Evolutionary conservation across 2,329 filamentous ascomycete genomes (phyloP).

Genomic region (Cladosporium sp.): DNA sequence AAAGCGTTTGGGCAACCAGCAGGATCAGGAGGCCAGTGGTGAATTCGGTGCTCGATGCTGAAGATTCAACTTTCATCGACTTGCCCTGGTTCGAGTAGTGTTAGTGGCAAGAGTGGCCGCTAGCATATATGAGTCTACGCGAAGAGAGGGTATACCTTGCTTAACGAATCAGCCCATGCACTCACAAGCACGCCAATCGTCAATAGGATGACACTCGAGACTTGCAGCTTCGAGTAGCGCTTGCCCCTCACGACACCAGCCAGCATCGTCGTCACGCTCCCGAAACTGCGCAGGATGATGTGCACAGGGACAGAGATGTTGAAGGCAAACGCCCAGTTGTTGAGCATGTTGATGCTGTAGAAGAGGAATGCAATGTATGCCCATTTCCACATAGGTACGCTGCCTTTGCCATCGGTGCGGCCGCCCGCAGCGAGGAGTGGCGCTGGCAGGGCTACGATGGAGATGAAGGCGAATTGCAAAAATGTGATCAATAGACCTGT

Average conservation of each 20-base stretch:
- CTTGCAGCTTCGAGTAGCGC: slow-evolving; percentile 73
- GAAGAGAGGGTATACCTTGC: slow-evolving; percentile 59
- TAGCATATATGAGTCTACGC: neutral
- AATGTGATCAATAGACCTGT: slow-evolving; percentile 61
- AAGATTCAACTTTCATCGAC: slow-evolving; percentile 38
- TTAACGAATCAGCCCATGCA: slow-evolving; percentile 82
- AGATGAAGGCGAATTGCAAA: slow-evolving; percentile 56
- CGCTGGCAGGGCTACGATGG: slow-evolving; percentile 44
- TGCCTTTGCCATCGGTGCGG: slow-evolving; percentile 26
- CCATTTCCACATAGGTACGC: slow-evolving; percentile 82
- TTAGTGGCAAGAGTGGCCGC: neutral
- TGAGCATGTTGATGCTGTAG: slow-evolving; percentile 89
- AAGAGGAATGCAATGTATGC: slow-evolving; percentile 84
- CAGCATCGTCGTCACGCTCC: slow-evolving; percentile 90
- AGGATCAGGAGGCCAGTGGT: slow-evolving; percentile 74
- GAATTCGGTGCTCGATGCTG: slow-evolving; percentile 45
- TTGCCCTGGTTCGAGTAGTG: slow-evolving; percentile 35
- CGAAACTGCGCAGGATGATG: slow-evolving; percentile 91
- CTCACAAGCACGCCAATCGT: slow-evolving; percentile 83
- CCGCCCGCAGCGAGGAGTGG: neutral
- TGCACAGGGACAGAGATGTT: slow-evolving; percentile 94
- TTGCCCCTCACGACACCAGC: slow-evolving; percentile 87
- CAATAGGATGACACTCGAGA: slow-evolving; percentile 75
- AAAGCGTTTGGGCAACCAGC: slow-evolving; percentile 81
- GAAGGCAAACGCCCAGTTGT: slow-evolving; percentile 97